Base-by-base conservation (phyloP, 352 stramenopile genomes). In the Phytopythium kandeliae region DNA sequence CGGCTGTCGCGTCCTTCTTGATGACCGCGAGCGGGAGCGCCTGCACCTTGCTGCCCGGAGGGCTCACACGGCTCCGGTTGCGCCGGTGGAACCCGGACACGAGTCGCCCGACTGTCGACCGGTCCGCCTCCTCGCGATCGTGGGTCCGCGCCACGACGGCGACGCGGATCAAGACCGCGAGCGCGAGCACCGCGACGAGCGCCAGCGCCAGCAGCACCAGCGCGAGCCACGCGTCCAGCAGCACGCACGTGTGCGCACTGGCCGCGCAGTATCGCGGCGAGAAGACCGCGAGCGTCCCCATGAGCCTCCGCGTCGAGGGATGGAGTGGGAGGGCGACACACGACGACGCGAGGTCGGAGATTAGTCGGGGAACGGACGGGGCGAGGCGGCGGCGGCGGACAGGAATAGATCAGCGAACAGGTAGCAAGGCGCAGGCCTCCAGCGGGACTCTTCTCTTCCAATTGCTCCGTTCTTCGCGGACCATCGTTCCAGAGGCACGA, bases 11-110 rank as follows among this genome's bases (percentile, higher is more conserved):
- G 47, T 92, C 80, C 55, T 76, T 81, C 53, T 81, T 67, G 56
- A 92, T 91, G 54, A 91, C 71, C 0, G 73, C 78, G 13, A 79
- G 54, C 1, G 74, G 74, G 10, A 89, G 52, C n/a, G 78, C 69
- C 17, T 62, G 80, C 46, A 66, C 70, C 41, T 48, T 70, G 12
- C 28, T 38, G 25, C 55, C 38, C 26, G 40, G 50, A 7, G 48
- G 36, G 15, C 47, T 16, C 22, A 41, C 31, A 15, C 34, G 47
- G 16, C 13, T 34, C 9, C 34, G 19, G 1, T 25, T 26, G n/a
- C 46, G n/a, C 24, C 53, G 40, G 12, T 57, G 47, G 24, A 65
- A 38, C 25, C 47, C 19, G 19, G 42, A 51, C 35, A 69, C 38
- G 9, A 63, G 34, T 0, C 47, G 62, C 12, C 52, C 51, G 3